Base-by-base conservation (phyloP, 169 alveolate species). In the Theileria parva region DNA sequence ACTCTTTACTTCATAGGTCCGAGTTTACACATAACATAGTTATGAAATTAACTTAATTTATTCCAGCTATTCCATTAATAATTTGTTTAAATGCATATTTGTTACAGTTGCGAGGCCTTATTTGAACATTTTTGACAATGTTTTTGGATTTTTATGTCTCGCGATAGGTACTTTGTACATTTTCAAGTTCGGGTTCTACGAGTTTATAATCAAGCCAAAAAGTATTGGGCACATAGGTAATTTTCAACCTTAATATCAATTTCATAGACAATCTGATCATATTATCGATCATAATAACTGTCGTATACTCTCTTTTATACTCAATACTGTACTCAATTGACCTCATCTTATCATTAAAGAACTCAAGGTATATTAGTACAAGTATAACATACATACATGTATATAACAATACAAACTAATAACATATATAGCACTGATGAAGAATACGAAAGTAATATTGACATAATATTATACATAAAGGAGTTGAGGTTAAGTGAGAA, bases 401-500 rank as follows among this genome's bases (percentile, higher is more conserved):
- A 28, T 32, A 32, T 32, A 63, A 27, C 48, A 32, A 21, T 30
- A 21, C 50, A 63, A n/a, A 63, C 71, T 21, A n/a, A 63, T 27
- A 7, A 32, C n/a, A 12, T 21, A 27, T 60, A 63, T 32, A 63
- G 53, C 1, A 11, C 3, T 44, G 25, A 63, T 19, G 51, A 63
- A 5, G 71, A 63, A 27, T 63, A 63, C 48, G 19, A 28, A 30
- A 30, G 75, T 0, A 83, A 83, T 34, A 80, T 70, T 5, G 55
- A 39, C 32, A 65, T 83, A 7, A 77, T 69, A 23, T 60, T 83
- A 53, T 72, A 83, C 57, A 63, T 51, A 63, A 68, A 71, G 1
- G 67, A 83, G 25, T 50, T 51, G n/a, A 65, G 50, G 17, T 39
- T 83, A 15, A 69, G 59, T 50, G 72, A 71, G 19, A 44, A 66